Percentiles rank a stretch among this genome's conserved stretches.
Conservation (phyloP, 1,284 basidiomycete genomes). For the Ganoderma meredithae region DNA sequence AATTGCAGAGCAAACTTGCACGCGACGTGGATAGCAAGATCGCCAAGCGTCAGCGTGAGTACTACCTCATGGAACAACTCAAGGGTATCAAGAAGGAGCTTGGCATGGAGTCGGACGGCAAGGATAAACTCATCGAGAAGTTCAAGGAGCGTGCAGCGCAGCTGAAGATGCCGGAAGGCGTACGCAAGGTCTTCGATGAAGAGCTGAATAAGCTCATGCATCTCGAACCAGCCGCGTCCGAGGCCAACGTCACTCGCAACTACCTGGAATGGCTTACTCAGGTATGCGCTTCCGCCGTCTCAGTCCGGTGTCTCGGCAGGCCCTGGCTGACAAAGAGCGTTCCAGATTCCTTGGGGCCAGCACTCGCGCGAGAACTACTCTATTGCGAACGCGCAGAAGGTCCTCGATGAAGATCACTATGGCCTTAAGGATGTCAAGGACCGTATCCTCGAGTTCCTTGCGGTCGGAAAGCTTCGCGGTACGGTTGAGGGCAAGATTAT, state of each 20-base stretch:
- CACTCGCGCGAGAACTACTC: slow-evolving; percentile 96
- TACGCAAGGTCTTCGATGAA: slow-evolving; percentile 96
- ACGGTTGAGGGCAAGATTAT: slow-evolving; percentile 99
- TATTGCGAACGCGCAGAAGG: slow-evolving; percentile 83
- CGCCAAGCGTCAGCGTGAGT: slow-evolving; percentile 96
- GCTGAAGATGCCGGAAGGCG: slow-evolving; percentile 93
- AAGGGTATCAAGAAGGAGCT: slow-evolving; percentile 99
- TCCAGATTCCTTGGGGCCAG: slow-evolving; percentile 93
- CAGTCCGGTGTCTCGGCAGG: neutral
- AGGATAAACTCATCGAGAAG: slow-evolving; percentile 97
- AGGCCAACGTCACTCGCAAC: slow-evolving; percentile 96
- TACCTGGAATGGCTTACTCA: slow-evolving; percentile 97
- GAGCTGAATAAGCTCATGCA: slow-evolving; percentile 93
- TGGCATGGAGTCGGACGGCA: slow-evolving; percentile 96
- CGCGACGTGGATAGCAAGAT: slow-evolving; percentile 97
- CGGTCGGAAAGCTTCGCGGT: slow-evolving; percentile 95
- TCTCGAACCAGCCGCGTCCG: slow-evolving; percentile 92
- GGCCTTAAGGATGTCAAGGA: slow-evolving; percentile 97
- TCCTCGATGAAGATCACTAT: slow-evolving; percentile 97
- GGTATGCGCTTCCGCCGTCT: slow-evolving; percentile 45
- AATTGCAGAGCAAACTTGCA: slow-evolving; percentile 94
- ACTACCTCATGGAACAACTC: slow-evolving; percentile 98
- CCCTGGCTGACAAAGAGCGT: slow-evolving; percentile 1
- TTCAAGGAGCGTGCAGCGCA: slow-evolving; percentile 90
- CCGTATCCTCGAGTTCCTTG: slow-evolving; percentile 97